These are phyloP conservation scores for Quercus wislizeni DNA, from an alignment of 306 rosid genomes.

Conservation along the genomic window DNA sequence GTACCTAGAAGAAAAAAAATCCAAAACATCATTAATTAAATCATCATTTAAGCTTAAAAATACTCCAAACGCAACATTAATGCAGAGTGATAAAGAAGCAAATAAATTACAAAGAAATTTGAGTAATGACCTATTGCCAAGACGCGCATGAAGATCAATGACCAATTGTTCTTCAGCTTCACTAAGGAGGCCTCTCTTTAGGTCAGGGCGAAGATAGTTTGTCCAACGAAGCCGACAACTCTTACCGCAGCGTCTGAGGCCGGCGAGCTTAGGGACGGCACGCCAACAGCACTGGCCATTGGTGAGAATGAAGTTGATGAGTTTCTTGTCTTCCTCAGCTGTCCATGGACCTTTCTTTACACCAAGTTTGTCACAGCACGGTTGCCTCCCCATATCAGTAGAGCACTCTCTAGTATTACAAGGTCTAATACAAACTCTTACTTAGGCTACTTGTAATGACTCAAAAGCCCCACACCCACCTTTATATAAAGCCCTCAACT, in stretches of 20 bases:
- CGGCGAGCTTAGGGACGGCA: constrained; percentile 94
- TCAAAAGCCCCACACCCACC: constrained; percentile 54
- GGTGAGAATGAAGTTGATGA: constrained; percentile 79
- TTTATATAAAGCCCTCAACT: constrained; percentile 43
- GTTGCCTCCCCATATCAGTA: constrained; percentile 82
- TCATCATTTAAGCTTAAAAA: not conserved
- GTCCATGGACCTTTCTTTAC: constrained; percentile 99
- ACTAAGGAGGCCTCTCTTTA: constrained; percentile 83
- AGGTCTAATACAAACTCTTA: constrained; percentile 28
- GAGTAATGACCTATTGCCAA: constrained; percentile 70
- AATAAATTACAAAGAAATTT: not conserved
- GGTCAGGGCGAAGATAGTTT: constrained; percentile 86
- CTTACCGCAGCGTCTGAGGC: constrained; percentile 90
- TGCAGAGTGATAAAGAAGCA: constrained; percentile 9
- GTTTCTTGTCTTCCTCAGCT: constrained; percentile 89
- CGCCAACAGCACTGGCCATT: constrained; percentile 98
- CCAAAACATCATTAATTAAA: not conserved
- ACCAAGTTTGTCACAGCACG: constrained; percentile 93
- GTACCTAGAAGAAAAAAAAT: not conserved
- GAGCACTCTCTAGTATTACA: not conserved
- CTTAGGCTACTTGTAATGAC: constrained; percentile 43
- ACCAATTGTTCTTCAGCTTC: constrained; percentile 75
- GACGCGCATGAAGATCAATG: constrained; percentile 88
- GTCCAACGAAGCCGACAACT: constrained; percentile 99
- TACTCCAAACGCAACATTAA: not conserved